Evolutionary conservation across 2,329 filamentous ascomycete genomes (phyloP).

Genomic region (Aspergillus sp.): DNA sequence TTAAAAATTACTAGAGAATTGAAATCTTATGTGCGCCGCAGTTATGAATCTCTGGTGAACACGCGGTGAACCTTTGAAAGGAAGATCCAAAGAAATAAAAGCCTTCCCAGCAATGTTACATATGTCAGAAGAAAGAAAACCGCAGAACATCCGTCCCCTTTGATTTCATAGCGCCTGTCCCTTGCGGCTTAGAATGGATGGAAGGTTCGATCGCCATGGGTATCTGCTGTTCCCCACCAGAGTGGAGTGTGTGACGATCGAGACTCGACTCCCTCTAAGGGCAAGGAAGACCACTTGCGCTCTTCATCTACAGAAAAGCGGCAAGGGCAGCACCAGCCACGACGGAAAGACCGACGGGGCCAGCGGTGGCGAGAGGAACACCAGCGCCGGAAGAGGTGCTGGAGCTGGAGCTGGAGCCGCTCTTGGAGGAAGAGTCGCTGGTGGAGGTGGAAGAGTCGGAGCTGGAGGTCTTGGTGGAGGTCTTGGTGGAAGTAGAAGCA

Average conservation of each 20-base stretch:
- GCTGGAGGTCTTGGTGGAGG: slow-evolving; percentile 24
- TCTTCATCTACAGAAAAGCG: slow-evolving; percentile 42
- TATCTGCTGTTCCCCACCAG: neutral
- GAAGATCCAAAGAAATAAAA: slow-evolving; percentile 9
- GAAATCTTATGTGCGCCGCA: slow-evolving; percentile 21
- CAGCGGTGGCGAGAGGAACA: slow-evolving; percentile 41
- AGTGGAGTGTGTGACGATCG: neutral
- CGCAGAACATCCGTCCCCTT: slow-evolving; percentile 17
- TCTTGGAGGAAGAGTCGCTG: slow-evolving; percentile 12
- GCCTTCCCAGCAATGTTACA: slow-evolving; percentile 18
- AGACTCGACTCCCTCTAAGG: neutral
- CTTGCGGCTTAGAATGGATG: neutral
- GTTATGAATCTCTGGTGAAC: slow-evolving; percentile 16
- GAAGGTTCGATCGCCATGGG: slow-evolving; percentile 1
- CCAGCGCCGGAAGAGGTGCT: slow-evolving; percentile 32
- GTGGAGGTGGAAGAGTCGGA: slow-evolving; percentile 22
- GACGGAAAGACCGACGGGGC: slow-evolving; percentile 38
- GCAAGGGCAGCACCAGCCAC: slow-evolving; percentile 47
- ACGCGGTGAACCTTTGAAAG: slow-evolving; percentile 14
- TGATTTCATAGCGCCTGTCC: slow-evolving; percentile 10
- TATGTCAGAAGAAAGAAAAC: slow-evolving; percentile 11
- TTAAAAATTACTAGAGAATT: slow-evolving; percentile 14
- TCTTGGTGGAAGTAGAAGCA: slow-evolving; percentile 23
- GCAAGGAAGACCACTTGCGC: neutral
- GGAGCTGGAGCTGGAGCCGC: slow-evolving; percentile 17